Base-by-base conservation (phyloP, 345 rosid genomes). In the Citrus inodora region DNA sequence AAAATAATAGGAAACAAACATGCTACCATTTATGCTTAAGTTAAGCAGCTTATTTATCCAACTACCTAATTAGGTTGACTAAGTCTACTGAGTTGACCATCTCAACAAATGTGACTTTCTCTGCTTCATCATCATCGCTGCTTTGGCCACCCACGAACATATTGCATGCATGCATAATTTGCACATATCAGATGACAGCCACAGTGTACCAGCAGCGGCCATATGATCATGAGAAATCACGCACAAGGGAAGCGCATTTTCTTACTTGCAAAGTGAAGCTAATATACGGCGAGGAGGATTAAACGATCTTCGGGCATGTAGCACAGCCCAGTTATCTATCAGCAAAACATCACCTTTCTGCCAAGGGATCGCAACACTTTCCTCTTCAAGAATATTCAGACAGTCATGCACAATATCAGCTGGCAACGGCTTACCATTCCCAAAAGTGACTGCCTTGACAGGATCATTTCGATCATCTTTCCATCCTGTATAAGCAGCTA, bases 401-500 rank as follows among this genome's bases (percentile, higher is more conserved):
- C 97, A 92, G 75, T 89, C 94, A 0, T 88, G 75, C 55, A 91
- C 80, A 66, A 88, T 84, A 70, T 96, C 86, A 3, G 81, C 83
- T 0, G 97, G 98, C 87, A 92, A 84, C 14, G 92, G 88, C 37
- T 80, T 71, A 5, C 97, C 97, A 27, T 92, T 88, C 14, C 97
- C 98, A 13, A 92, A 92, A 3, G 89, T 89, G 56, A 92, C 94
- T 0, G 97, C 93, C 81, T 90, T 93, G 48, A 30, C 79, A 8
- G 97, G 95, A 85, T 93, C 93, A 8, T 93, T 95, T 67, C 93
- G 81, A 9, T 72, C 84, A 74, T 92, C 96, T 81, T 92, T 83
- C 99, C 99, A 91, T 1, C 98, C 98, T 0, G 90, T 92, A 74
- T 91, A 92, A 9, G 96, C 98, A 33, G 97, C 95, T 65, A 92